Conservation (phyloP, 495 filamentous ascomycete genomes). For the Neurospora sublineolata region DNA sequence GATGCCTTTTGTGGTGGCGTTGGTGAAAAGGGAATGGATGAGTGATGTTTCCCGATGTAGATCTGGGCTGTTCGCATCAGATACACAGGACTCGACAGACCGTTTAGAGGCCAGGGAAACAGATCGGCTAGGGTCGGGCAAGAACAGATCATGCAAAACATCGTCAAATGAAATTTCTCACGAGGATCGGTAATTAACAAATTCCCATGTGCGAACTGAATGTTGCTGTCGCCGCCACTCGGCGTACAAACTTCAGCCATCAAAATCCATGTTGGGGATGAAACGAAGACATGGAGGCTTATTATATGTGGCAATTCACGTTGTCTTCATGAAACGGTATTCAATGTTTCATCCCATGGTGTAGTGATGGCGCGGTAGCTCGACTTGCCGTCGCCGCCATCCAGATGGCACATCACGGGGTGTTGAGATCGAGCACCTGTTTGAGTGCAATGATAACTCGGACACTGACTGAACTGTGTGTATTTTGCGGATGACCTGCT, state of each 20-base stretch:
- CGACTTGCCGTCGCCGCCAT: background rate
- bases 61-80: background rate
- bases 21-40: background rate
- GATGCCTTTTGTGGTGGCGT: background rate
- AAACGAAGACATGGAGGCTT: background rate
- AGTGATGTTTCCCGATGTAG: background rate
- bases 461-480: background rate
- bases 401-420: background rate
- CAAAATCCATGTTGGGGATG: background rate
- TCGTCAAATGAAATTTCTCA: background rate
- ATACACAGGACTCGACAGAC: background rate
- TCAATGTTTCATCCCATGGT: background rate
- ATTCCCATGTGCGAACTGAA: background rate
- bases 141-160: background rate
- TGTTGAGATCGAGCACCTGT: background rate
- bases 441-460: background rate
- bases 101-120: background rate
- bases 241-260: background rate
- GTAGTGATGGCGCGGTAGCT: background rate
- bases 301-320: background rate
- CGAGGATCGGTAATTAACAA: background rate
- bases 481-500: background rate
- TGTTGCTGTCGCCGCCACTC: background rate
- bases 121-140: background rate
- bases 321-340: background rate